Evolutionary conservation across 257 asterid species (phyloP).

Genomic region (Echium plantagineum): DNA sequence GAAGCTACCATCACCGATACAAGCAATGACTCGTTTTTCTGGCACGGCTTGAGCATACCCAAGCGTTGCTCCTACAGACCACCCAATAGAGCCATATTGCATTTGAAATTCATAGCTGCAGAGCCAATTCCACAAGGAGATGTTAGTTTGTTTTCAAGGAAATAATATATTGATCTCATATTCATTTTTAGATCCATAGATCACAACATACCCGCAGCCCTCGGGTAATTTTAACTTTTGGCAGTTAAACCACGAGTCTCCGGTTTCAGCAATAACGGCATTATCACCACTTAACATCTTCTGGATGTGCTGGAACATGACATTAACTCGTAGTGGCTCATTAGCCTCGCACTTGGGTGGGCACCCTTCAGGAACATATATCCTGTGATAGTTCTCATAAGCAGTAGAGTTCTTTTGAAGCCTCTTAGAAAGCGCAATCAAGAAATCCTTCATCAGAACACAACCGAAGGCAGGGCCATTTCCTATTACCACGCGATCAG

Average conservation of each 20-base stretch:
- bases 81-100: constrained; percentile 85
- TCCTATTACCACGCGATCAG: constrained; percentile 52
- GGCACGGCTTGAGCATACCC: constrained; percentile 79
- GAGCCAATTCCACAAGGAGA: not conserved
- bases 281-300: constrained; percentile 47
- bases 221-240: constrained; percentile 57
- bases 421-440: constrained; percentile 43
- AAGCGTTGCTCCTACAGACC: constrained; percentile 87
- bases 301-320: constrained; percentile 62
- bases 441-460: constrained; percentile 69
- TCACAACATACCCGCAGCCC: constrained; percentile 59
- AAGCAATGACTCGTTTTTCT: constrained; percentile 56
- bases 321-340: constrained; percentile 61
- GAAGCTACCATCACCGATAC: constrained; percentile 86
- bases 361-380: constrained; percentile 58
- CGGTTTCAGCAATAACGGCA: constrained; percentile 74
- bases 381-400: constrained; percentile 66
- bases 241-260: constrained; percentile 87
- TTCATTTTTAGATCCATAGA: not conserved
- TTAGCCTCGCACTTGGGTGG: constrained; percentile 45
- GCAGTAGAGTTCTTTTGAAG: constrained; percentile 51
- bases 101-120: constrained; percentile 71
- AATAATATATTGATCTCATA: too few species aligned
- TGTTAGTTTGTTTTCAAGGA: not conserved
- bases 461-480: constrained; percentile 78